A percentile compares a stretch with the other conserved stretches of the same genome.
phyloP scores from a whole-genome alignment of 768 basidiomycete genomes.

The Macrolepiota albuminosa region DNA sequence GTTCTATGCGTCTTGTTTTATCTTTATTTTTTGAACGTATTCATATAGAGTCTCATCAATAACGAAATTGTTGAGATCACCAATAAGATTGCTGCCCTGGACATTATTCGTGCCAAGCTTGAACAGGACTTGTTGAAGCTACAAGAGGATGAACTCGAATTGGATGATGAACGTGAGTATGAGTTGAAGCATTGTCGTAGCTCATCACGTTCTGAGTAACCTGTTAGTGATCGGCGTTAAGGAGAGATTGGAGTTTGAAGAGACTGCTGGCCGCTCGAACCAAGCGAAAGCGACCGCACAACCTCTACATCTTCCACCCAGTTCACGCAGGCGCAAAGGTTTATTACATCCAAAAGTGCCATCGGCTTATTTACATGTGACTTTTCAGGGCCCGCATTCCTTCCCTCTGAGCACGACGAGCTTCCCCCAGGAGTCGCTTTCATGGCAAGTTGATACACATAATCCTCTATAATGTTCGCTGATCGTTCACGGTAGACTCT shows the following conservation, averaged over 20 bases:
- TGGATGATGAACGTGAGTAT: conserved; percentile 90
- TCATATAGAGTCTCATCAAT: conserved; percentile 69
- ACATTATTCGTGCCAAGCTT: conserved; percentile 72
- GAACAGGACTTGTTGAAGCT: conserved; percentile 80
- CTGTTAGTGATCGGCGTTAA: conserved; percentile 80
- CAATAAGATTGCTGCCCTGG: conserved; percentile 82
- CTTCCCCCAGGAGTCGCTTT: conserved; percentile 93
- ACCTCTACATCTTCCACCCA: conserved; percentile 45
- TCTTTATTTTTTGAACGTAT: neutral
- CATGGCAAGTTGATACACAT: conserved; percentile 57
- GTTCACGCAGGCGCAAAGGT: conserved; percentile 72
- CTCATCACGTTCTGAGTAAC: conserved; percentile 6
- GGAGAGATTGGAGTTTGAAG: conserved; percentile 76
- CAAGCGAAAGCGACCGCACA: conserved; percentile 27
- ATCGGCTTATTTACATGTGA: neutral
- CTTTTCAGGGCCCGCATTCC: conserved; percentile 77
- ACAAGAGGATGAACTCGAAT: conserved; percentile 92
- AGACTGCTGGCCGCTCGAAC: conserved; percentile 29
- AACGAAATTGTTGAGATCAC: conserved; percentile 88
- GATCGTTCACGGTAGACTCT: conserved; percentile 53
- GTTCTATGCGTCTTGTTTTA: conserved; percentile 20
- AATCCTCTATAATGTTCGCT: conserved; percentile 6
- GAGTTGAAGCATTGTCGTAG: neutral
- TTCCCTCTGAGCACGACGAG: conserved; percentile 96
- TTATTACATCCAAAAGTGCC: neutral